These are phyloP conservation scores for Haberlea rhodopensis DNA, from an alignment of 257 asterid species.

Conservation along the genomic window DNA sequence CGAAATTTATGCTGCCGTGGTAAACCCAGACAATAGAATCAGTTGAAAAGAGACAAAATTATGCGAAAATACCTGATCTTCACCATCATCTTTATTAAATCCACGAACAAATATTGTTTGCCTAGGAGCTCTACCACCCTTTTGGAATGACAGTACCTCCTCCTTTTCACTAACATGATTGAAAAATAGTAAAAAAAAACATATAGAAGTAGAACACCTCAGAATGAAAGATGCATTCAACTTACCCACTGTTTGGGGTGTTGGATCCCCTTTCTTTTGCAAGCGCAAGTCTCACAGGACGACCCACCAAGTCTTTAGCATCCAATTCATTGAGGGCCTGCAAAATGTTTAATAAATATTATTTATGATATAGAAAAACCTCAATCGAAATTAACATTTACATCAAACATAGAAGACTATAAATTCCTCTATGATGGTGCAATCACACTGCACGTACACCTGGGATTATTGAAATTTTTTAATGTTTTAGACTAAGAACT, in stretches of 20 bases:
- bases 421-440: too few relatives aligned
- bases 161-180: slow-evolving; percentile 35
- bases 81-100: slow-evolving; percentile 44
- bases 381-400: not conserved
- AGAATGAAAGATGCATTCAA: slow-evolving; percentile 4
- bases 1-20: not conserved
- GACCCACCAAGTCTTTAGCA: slow-evolving; percentile 62
- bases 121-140: slow-evolving; percentile 37
- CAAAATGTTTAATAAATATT: slow-evolving; percentile 15
- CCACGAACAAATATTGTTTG: slow-evolving; percentile 62
- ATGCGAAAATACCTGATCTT: slow-evolving; percentile 50
- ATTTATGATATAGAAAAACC: not conserved
- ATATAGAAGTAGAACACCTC: not conserved
- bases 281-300: slow-evolving; percentile 59
- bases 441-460: too few relatives aligned
- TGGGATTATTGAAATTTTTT: too few relatives aligned
- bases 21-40: not conserved
- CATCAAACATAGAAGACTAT: not conserved
- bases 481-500: too few relatives aligned
- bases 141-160: slow-evolving; percentile 46
- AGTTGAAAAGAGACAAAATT: not conserved
- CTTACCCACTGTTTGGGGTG: slow-evolving; percentile 62
- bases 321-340: slow-evolving; percentile 61
- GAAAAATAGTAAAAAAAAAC: slow-evolving; percentile 2
- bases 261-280: slow-evolving; percentile 56